Conservation (phyloP, 129 eudicot genomes). For the Silybum marianum region DNA sequence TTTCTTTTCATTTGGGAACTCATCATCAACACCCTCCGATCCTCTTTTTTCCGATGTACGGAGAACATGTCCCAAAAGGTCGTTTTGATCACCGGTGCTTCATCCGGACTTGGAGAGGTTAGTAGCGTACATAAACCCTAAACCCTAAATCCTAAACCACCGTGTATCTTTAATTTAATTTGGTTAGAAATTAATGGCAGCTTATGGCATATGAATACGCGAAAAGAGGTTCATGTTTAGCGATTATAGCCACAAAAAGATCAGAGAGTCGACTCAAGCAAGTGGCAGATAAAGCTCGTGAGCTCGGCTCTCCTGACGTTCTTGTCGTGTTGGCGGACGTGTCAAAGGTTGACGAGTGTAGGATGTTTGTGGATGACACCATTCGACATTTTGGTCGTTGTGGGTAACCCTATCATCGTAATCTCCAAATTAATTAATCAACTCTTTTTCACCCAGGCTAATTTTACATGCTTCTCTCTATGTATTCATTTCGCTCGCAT, state of each 20-base stretch:
- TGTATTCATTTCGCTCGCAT: not conserved
- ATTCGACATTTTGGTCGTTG: conserved; percentile 38
- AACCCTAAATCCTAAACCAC: not conserved
- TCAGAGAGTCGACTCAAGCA: conserved; percentile 14
- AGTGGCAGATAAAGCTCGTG: conserved; percentile 32
- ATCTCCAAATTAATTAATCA: not conserved
- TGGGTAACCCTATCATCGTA: not conserved
- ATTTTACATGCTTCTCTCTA: too few species aligned
- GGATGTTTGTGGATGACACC: conserved; percentile 29
- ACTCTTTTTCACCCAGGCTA: not conserved
- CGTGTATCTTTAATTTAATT: not conserved
- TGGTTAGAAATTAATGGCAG: conserved; percentile 14
- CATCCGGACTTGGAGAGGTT: conserved; percentile 54
- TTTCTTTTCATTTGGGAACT: conserved; percentile 11
- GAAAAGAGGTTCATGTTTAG: conserved; percentile 36
- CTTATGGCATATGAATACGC: conserved; percentile 46
- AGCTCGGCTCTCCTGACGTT: conserved; percentile 45
- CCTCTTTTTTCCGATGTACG: not conserved
- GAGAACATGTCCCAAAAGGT: conserved; percentile 34
- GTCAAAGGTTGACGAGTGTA: conserved; percentile 33
- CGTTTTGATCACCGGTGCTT: conserved; percentile 48
- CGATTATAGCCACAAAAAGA: conserved; percentile 24
- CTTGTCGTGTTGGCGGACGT: conserved; percentile 31
- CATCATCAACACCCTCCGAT: not conserved
- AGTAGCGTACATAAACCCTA: not conserved